Evolutionary conservation across 2,329 filamentous ascomycete genomes (phyloP), one percentile per base, ranked within the genome.

Genomic region (Lecanoromycetidae sp.): DNA sequence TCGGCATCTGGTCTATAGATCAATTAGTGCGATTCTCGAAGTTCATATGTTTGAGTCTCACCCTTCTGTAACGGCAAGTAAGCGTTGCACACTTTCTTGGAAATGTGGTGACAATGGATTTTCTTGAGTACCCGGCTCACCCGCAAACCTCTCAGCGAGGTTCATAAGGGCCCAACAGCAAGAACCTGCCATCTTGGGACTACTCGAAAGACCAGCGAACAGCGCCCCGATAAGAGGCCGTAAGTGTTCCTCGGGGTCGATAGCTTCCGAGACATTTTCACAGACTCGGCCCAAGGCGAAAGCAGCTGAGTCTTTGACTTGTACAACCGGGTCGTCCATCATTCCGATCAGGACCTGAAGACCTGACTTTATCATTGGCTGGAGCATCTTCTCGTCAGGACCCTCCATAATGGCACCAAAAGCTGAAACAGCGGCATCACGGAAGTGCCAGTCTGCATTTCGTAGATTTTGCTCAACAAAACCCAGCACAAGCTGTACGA

Each of bases 131-230:
- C 85, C 86, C 47, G 81, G 75, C 46, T 95, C 88, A 49, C 87
- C 87, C 25, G 87, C 85, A 63, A 96, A 98, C 52, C 88, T 83
- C 63, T 98, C 91, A 9, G 91, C 90, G 61, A 98, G 71, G 68
- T 96, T 98, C 86, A 98, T 96, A 56, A 98, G 71, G 26, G 91
- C 88, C 91, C 93, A 95, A 71, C 91, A 98, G 79, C 91, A 96
- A 25, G 91, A 98, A 46, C 87, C 81, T 26, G 90, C 91, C 81
- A 98, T 98, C 77, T 94, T 95, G 51, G 87, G 83, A 63, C 84
- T 91, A 69, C 84, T 90, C 50, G 86, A 79, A 50, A 98, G 75
- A 42, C 90, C 91, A 57, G 81, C 79, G 71, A 98, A 98, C 8
- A 98, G 77, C 33, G 88, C 84, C 48, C 80, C 78, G 60, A 98